These are phyloP conservation scores for Exserohilum turcica DNA, from an alignment of 2,329 filamentous ascomycete species.

Conservation along the genomic window DNA sequence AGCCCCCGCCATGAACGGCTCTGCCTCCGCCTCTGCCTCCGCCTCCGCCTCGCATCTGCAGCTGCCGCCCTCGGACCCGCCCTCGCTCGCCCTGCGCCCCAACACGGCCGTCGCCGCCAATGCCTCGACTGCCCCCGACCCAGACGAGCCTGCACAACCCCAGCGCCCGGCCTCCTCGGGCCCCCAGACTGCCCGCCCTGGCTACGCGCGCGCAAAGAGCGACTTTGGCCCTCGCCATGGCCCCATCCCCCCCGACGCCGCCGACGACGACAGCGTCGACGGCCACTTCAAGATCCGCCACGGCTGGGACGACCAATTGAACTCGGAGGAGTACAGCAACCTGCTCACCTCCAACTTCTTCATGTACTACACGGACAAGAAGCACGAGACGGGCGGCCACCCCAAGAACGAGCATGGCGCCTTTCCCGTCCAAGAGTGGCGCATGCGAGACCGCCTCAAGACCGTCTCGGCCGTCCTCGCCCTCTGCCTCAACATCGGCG, in stretches of 20 bases:
- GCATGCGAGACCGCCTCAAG: slow-evolving; percentile 94
- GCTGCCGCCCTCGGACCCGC: slow-evolving; percentile 18
- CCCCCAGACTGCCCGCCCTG: slow-evolving; percentile 49
- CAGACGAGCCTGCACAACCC: slow-evolving; percentile 38
- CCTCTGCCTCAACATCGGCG: slow-evolving; percentile 94
- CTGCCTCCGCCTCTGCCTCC: slow-evolving; percentile 6
- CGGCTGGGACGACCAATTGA: slow-evolving; percentile 91
- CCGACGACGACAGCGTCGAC: slow-evolving; percentile 53
- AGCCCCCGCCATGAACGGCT: slow-evolving; percentile 26
- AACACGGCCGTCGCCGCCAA: slow-evolving; percentile 34
- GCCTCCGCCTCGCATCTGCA: slow-evolving; percentile 13
- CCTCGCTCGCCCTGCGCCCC: slow-evolving; percentile 28
- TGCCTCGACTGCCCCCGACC: slow-evolving; percentile 19
- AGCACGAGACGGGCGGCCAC: slow-evolving; percentile 91
- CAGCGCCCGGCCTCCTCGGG: slow-evolving; percentile 59
- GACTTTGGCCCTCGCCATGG: slow-evolving; percentile 60
- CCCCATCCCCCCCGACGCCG: slow-evolving; percentile 31
- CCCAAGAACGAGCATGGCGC: slow-evolving; percentile 65
- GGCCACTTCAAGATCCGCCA: slow-evolving; percentile 70
- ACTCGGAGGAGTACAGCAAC: slow-evolving; percentile 86
- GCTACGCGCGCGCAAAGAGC: slow-evolving; percentile 61
- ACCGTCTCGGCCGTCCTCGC: slow-evolving; percentile 94
- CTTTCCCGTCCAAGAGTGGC: slow-evolving; percentile 83
- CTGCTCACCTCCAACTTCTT: slow-evolving; percentile 91
- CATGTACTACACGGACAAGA: slow-evolving; percentile 99